Base-by-base conservation (phyloP, 768 basidiomycete species). In the Lentinula guzmanii region DNA sequence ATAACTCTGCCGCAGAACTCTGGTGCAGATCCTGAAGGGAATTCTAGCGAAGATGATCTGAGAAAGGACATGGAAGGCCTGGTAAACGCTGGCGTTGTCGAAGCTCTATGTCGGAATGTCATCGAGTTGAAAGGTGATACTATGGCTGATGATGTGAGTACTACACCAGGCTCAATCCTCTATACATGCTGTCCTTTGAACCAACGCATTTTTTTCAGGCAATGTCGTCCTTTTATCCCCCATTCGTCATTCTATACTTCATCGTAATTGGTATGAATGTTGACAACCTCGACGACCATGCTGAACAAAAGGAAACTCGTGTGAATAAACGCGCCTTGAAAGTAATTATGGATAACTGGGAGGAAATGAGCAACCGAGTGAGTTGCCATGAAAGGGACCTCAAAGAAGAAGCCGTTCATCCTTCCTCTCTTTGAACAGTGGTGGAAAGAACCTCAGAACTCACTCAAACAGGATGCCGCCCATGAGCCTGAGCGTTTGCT, bases 221-320 rank as follows among this genome's bases (percentile, higher is more conserved):
- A 41, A 56, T 56, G 55, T 56, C 55, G 2, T 43, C 55, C 4
- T 56, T 41, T 11, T 56, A 56, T 21, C 55, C 55, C 8, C 55
- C 55, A 13, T 56, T 56, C 39, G 55, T 56, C n/a, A 56, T 56
- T 18, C 55, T 56, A 5, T 56, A 56, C 41, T 56, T 56, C 28
- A 37, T 39, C 16, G 41, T 39, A 10, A 42, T 56, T 4, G 55
- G 55, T 5, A 28, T 56, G 24, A 37, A 24, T 31, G 5, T 7
- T 4, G 39, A 21, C 21, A n/a, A 48, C 7, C 46, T 4, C 18
- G 18, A 21, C 8, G 46, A 24, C 7, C 18, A 11, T 24, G 21
- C 6, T 5, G 24, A 15, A 18, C 11, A 39, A 6, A 16, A 28
- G 16, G 18, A 37, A 43, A 28, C 3, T 13, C 7, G 21, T 56